Base-by-base conservation (phyloP, 805 yeast genomes). In the Yueomyces sp. region DNA sequence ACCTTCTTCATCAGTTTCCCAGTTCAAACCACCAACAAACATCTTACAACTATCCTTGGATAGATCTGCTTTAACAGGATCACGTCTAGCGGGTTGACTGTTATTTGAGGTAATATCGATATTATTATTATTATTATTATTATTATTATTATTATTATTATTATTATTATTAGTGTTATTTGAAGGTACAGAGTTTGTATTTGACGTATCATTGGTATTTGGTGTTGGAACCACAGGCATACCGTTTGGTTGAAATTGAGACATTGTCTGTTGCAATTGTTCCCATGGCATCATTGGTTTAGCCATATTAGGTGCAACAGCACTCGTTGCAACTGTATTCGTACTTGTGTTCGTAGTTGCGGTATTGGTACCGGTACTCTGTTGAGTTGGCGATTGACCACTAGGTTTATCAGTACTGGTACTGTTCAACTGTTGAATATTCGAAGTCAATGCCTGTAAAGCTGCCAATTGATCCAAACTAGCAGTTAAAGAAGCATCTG, bases 21-120 rank as follows among this genome's bases (percentile, higher is more conserved):
- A 90, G 57, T 90, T 92, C 54, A 90, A 76, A 42, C 98, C 98
- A 49, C 98, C 98, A 62, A 86, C 77, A 57, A 87, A 87, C 94
- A 87, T 84, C 60, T 87, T 87, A 44, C 94, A 94, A 50, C 79
- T 79, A 54, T 85, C 95, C 50, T 79, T 75, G 49, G 75, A 64
- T 49, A 76, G 60, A 62, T 77, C 74, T 12, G 75, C 76, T 47
- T 64, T 70, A 38, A 64, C 62, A 19, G 49, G 44, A 41, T 52
- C 52, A 42, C 50, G 33, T 47, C 53, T 40, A 46, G 58, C 41
- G 47, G 19, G 34, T 37, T 32, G 40, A 40, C 29, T 40, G 40
- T 31, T 40, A 42, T 12, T 40, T 19, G 32, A 31, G 9, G 40
- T 36, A 27, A 30, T 7, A n/a, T n/a, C 43, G 45, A 6, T 45